Conservation (phyloP, 2,329 filamentous ascomycete species). For the Allantophomopsis cytisporea region DNA sequence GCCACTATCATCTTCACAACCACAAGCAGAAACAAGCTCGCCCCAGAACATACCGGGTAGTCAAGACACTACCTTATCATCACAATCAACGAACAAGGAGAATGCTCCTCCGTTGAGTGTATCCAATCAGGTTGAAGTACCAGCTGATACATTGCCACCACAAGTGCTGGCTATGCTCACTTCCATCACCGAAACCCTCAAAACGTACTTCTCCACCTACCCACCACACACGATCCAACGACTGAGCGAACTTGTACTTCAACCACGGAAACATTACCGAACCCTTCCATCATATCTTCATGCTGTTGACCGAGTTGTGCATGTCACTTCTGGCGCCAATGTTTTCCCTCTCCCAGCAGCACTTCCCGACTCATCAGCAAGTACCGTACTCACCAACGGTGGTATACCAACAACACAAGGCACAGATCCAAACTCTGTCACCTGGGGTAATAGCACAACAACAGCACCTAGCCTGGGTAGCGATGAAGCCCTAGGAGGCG, state of each 20-base stretch:
- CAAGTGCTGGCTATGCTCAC: constrained; percentile 48
- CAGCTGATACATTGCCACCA: constrained; percentile 39
- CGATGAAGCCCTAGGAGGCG: constrained; percentile 82
- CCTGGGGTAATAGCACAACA: constrained; percentile 31
- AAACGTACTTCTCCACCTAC: constrained; percentile 51
- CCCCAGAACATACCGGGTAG: constrained; percentile 13
- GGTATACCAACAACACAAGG: constrained; percentile 21
- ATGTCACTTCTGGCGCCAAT: constrained; percentile 71
- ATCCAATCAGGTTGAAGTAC: constrained; percentile 12
- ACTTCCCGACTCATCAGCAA: constrained; percentile 40
- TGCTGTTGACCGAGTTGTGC: constrained; percentile 80
- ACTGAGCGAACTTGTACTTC: constrained; percentile 71
- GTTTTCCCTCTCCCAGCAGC: constrained; percentile 71
- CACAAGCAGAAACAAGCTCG: constrained; percentile 41
- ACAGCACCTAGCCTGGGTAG: constrained; percentile 46
- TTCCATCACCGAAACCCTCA: constrained; percentile 47
- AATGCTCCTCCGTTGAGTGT: constrained; percentile 37
- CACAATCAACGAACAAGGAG: constrained; percentile 53
- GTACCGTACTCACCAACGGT: constrained; percentile 46
- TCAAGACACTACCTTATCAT: constrained; percentile 6
- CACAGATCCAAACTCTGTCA: constrained; percentile 20
- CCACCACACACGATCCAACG: constrained; percentile 92
- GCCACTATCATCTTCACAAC: constrained; percentile 51
- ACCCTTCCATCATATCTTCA: constrained; percentile 76
- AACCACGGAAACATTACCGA: constrained; percentile 66